A percentile compares a stretch with the other conserved stretches of the same genome.
phyloP scores from a whole-genome alignment of 2,329 filamentous ascomycete genomes.

The Biscogniauxia sp. region DNA sequence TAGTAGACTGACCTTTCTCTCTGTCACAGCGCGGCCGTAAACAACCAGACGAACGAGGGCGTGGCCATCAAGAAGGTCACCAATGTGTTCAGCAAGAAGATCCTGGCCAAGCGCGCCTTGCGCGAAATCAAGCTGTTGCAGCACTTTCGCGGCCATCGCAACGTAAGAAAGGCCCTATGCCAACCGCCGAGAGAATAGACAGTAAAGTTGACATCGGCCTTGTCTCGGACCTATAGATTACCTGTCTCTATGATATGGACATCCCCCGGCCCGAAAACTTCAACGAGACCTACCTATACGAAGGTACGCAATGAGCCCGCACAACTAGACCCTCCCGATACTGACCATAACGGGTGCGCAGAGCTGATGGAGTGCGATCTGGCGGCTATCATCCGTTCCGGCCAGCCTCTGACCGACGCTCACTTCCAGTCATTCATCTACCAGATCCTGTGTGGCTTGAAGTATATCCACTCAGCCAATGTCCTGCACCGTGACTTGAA shows the following conservation, averaged over 20 bases:
- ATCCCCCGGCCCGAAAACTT: conserved; percentile 96
- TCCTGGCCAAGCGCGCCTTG: conserved; percentile 94
- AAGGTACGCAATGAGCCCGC: conserved; percentile 60
- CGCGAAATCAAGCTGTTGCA: conserved; percentile 98
- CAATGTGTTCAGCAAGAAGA: conserved; percentile 99
- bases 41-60: conserved; percentile 85
- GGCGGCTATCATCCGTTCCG: conserved; percentile 95
- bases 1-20: conserved; percentile 10
- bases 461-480: conserved; percentile 99
- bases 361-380: conserved; percentile 99
- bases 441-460: conserved; percentile 96
- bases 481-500: conserved; percentile 96
- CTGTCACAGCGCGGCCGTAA: conserved; percentile 75
- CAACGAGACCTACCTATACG: conserved; percentile 98
- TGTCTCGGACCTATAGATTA: conserved; percentile 67
- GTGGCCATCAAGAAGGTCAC: conserved; percentile 99
- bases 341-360: conserved; percentile 38
- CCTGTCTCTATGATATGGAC: conserved; percentile 99
- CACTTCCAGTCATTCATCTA: conserved; percentile 99
- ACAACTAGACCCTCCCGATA: background rate
- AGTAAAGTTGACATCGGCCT: conserved; percentile 22
- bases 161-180: conserved; percentile 51
- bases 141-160: conserved; percentile 90
- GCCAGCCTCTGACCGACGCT: conserved; percentile 93
- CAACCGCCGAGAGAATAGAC: background rate